Evolutionary conservation across 306 rosid genomes (phyloP), one percentile per base, ranked within the genome.

Genomic region (Echinosophora koreensis): DNA sequence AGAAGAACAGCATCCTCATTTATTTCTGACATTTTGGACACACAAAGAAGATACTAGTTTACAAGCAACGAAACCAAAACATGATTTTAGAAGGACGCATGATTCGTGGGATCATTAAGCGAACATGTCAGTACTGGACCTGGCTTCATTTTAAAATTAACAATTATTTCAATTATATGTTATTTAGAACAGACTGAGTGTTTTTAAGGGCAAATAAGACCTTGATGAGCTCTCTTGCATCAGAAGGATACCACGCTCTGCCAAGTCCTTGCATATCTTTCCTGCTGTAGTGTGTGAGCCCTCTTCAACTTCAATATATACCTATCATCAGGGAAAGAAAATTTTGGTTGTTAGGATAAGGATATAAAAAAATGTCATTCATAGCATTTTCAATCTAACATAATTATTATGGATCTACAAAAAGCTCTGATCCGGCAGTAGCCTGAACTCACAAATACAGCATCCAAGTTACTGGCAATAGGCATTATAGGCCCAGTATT

Each of bases 291-390:
- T 80, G 6, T 46, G 69, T 54, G 89, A 70, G 51, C 88, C 83
- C 61, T 88, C 93, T 74, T 73, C 87, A 67, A 94, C 66, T 5
- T 89, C 83, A 35, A 94, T 38, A 66, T 66, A 94, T 69, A 94
- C 16, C 98, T 94, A 82, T 56, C 56, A 64, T 55, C 41, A 81
- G 2, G 78, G 54, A 59, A 35, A 64, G 38, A 41, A 58, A 4
- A 46, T 49, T 39, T 35, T 44, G 54, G 54, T 18, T 41, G 54
- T 76, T 66, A 68, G 69, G 35, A 61, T 66, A 57, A 34, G 7
- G 17, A 64, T 38, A 39, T 16, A 56, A 41, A 30, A n/a, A 74
- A 5, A 68, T 52, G 38, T 55, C 60, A 38, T 34, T 39, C 34
- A 52, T 69, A 34, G 30, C 39, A 54, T 58, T 49, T 59, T 11